Evolutionary conservation across 23 red algal species (phyloP), one percentile per base, ranked within the genome.

Genomic region (Gracilaria gracilis): DNA sequence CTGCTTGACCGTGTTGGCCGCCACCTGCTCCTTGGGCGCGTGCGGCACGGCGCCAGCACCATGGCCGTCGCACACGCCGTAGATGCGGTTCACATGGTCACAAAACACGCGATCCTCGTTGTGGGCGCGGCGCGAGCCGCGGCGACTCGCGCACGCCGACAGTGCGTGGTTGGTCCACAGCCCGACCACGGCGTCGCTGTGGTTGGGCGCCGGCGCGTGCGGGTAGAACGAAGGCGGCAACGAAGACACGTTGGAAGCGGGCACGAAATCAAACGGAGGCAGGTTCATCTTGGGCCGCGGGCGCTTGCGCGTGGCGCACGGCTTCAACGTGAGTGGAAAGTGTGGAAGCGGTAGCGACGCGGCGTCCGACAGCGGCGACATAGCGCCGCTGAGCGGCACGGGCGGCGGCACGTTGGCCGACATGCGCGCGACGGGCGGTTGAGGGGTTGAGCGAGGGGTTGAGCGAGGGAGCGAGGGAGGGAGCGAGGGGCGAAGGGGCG

Each of bases 51-150:
- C 81, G 47, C 39, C 65, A 4, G 37, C 81, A 2, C 81, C 81
- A 29, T 85, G 81, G 4, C 81, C 81, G 81, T 85, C 81, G 61
- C 81, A 85, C 51, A 85, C 81, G 81, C 81, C 81, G 81, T 69
- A 85, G 42, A 85, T 69, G 25, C 59, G 36, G 36, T 69, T 12
- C 14, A 14, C 27, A 13, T 65, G 65, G 38, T 85, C 81, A 11
- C 59, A 65, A 51, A 85, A 85, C 19, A 85, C 81, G 35, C 81
- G 81, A 50, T 85, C 81, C 46, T 85, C 81, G 34, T 85, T 85
- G 32, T 71, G 59, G 7, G 29, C 59, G 33, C 81, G 55, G 28
- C 59, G 55, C 29, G 81, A 65, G 47, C 81, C 81, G 11, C 38
- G 29, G 14, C 65, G 59, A 19, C 51, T 62, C 39, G 81, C 81